Evolutionary conservation across 345 rosid species (phyloP), one percentile per base, ranked within the genome.

Genomic region (Abelmoschus esculentus): DNA sequence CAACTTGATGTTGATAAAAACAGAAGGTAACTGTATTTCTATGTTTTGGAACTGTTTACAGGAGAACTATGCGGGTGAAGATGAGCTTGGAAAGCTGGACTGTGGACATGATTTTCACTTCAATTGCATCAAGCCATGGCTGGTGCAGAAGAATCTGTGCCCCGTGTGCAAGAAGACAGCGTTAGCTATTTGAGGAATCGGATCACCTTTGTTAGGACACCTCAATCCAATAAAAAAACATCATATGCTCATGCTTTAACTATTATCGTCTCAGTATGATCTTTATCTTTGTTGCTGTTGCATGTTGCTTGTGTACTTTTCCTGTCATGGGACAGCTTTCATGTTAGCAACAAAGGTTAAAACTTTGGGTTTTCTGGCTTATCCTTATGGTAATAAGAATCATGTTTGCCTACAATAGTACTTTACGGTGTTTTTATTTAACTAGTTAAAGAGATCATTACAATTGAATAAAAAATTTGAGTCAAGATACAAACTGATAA

Each of bases 71-170:
- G 77, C 18, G 19, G 67, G 55, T 14, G 84, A 69, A 4, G 80
- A 78, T 17, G 71, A 62, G 15, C 17, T 83, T 1, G 77, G 77
- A 26, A 76, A 62, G 73, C 67, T 83, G 36, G 75, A 76, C 7
- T 83, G 83, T 9, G 82, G 79, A 6, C 86, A 83, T 72, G 74
- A 67, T 1, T 83, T 60, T 62, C 86, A 83, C 67, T 65, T 70
- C 65, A n/a, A 70, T 17, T 80, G 84, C 69, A 79, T 83, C 10
- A 78, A 52, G 49, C 66, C 46, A 50, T 81, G 86, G 86, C 76
- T 83, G 0, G 6, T 28, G 38, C 55, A 7, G 54, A 83, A 83
- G 69, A 83, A 83, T 22, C 36, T 8, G 2, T 83, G 84, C 75
- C 86, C 86, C 42, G 67, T 83, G 3, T 83, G 86, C 75, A 83